A percentile compares a stretch with the other conserved stretches of the same genome.
Conservation (phyloP, 1,284 basidiomycete species). For the Pyrrhoderma noxium region DNA sequence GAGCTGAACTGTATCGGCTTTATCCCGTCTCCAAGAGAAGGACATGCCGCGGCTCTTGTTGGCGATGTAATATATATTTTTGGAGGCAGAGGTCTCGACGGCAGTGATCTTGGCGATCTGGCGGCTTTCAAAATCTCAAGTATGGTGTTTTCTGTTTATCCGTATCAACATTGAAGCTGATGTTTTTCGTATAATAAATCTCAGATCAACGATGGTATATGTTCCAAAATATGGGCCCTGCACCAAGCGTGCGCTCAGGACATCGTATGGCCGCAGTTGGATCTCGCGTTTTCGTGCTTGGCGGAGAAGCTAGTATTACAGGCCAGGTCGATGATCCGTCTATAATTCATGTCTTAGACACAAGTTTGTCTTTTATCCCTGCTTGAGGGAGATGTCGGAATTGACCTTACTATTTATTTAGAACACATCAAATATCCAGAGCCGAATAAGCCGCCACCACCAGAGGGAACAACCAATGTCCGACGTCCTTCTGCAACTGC, state of each 20-base stretch:
- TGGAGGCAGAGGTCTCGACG: slow-evolving; percentile 94
- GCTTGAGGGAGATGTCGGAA: slow-evolving; percentile 8
- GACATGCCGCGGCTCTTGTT: slow-evolving; percentile 93
- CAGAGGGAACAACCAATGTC: slow-evolving; percentile 27
- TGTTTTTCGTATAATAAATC: background rate
- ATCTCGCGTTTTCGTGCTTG: slow-evolving; percentile 85
- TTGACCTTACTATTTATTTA: slow-evolving; percentile 23
- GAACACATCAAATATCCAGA: slow-evolving; percentile 95
- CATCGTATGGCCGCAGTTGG: slow-evolving; percentile 93
- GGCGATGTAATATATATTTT: slow-evolving; percentile 99
- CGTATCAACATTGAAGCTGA: background rate
- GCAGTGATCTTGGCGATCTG: slow-evolving; percentile 91
- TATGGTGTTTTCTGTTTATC: slow-evolving; percentile 34
- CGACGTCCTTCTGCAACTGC: slow-evolving; percentile 37
- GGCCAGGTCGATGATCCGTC: slow-evolving; percentile 75
- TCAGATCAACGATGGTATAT: slow-evolving; percentile 88
- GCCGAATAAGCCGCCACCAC: slow-evolving; percentile 44
- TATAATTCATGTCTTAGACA: slow-evolving; percentile 86
- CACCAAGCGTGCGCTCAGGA: slow-evolving; percentile 85
- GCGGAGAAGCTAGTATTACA: slow-evolving; percentile 84
- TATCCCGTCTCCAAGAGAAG: slow-evolving; percentile 94
- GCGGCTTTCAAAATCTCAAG: slow-evolving; percentile 96
- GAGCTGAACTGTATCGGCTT: slow-evolving; percentile 97
- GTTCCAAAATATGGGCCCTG: slow-evolving; percentile 99
- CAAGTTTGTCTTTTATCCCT: slow-evolving; percentile 52